Conservation (phyloP, 23 red algal genomes). For the Gracilaria vermiculophylla region DNA sequence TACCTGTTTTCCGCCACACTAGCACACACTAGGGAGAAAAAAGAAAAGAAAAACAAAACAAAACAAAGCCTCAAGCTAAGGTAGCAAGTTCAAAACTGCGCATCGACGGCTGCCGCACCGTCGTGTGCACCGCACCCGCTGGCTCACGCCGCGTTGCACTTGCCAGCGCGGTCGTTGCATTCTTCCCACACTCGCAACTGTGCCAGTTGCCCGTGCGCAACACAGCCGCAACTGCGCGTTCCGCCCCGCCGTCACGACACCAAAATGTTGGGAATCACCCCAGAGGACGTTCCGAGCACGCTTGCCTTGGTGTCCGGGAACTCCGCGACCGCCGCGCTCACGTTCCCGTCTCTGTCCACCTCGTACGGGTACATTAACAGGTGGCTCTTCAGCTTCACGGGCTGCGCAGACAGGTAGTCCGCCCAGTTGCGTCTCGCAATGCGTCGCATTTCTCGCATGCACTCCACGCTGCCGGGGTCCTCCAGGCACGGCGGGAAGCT, state of each 20-base stretch:
- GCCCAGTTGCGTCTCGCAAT: slow-evolving; percentile 58
- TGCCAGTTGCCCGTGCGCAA: no score
- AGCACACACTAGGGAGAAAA: no score
- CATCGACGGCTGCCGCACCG: no score
- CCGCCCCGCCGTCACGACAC: slow-evolving; percentile 44
- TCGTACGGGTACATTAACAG: slow-evolving; percentile 64
- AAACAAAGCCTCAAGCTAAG: no score
- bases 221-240: no score
- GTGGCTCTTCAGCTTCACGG: slow-evolving; percentile 20
- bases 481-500: slow-evolving; percentile 30
- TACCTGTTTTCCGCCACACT: no score
- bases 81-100: no score
- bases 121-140: no score
- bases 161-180: no score
- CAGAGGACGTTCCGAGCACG: slow-evolving; percentile 5
- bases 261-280: slow-evolving; percentile 60
- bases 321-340: not conserved
- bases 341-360: slow-evolving; percentile 37
- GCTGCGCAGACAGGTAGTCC: slow-evolving; percentile 16
- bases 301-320: slow-evolving; percentile 70
- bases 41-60: no score
- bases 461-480: slow-evolving; percentile 35
- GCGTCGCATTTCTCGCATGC: slow-evolving; percentile 58
- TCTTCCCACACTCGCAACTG: no score
- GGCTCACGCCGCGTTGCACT: no score